Evolutionary conservation across 768 basidiomycete species (phyloP).

Genomic region (Kondoa malvinella): DNA sequence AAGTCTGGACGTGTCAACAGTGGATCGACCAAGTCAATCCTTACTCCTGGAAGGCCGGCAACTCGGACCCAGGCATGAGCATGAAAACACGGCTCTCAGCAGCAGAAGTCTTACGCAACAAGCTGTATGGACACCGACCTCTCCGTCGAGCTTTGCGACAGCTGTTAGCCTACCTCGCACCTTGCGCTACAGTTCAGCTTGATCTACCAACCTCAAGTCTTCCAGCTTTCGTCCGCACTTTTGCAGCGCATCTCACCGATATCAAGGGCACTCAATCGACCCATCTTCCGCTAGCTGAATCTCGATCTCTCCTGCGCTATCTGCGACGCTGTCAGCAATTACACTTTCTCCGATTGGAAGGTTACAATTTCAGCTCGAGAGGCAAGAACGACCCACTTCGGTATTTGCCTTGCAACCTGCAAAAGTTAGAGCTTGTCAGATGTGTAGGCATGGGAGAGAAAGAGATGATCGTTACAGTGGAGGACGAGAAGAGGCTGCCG

Average conservation of each 20-base stretch:
- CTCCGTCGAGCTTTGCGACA: not conserved
- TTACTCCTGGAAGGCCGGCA: no score
- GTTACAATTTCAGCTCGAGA: no score
- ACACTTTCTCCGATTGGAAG: no score
- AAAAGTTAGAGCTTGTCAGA: not conserved
- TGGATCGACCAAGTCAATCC: not conserved
- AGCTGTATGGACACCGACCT: not conserved
- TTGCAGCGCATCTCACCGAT: not conserved
- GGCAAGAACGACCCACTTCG: no score
- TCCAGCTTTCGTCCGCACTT: not conserved
- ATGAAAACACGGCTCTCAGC: no score
- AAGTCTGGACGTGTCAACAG: not conserved
- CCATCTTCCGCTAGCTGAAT: not conserved
- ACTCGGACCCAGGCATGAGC: not conserved
- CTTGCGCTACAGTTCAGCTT: not conserved
- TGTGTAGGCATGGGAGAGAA: not conserved
- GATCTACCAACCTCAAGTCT: not conserved
- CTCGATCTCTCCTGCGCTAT: not conserved
- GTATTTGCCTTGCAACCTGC: not conserved
- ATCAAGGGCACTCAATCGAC: not conserved
- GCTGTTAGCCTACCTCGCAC: not conserved
- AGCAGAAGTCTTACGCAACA: not conserved
- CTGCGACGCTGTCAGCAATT: not conserved
- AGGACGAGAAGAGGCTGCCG: no score
- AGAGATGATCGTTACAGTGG: not conserved